phyloP scores from a whole-genome alignment of 768 basidiomycete genomes.

The Trametes meyenii region DNA sequence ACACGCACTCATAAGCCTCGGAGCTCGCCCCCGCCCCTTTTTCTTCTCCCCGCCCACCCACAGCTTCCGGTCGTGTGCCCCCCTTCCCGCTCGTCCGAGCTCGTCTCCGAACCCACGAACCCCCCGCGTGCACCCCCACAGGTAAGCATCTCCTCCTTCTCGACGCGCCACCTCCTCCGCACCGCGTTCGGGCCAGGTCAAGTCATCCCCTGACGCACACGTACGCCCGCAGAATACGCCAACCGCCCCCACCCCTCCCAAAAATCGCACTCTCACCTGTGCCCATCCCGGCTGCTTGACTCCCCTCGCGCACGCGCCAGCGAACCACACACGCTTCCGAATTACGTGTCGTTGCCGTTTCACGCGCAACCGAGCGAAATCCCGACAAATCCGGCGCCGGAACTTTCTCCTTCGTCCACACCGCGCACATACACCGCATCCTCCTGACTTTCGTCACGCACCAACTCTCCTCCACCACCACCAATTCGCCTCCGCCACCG shows the following conservation, averaged over 20 bases:
- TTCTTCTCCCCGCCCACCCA: constrained; percentile 3
- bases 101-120: not conserved
- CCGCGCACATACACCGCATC: not conserved
- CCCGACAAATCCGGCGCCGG: constrained; percentile 11
- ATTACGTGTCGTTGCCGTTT: constrained; percentile 15
- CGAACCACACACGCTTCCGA: not conserved
- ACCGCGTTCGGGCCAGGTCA: not conserved
- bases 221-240: not conserved
- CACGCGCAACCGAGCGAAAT: constrained; percentile 8
- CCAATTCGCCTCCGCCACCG: constrained; percentile 5
- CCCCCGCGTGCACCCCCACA: not conserved
- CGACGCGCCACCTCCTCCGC: constrained; percentile 12
- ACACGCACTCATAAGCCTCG: not conserved
- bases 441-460: constrained; percentile 16
- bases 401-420: not conserved
- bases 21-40: constrained; percentile 4
- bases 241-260: not conserved
- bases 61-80: constrained; percentile 28
- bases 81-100: not conserved
- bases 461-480: constrained; percentile 1
- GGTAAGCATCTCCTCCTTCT: constrained; percentile 15
- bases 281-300: not conserved
- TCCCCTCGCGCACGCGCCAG: not conserved
- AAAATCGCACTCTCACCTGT: not conserved
- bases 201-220: not conserved